These are phyloP conservation scores for Ceratocystis huliohia DNA, from an alignment of 2,329 filamentous ascomycete genomes.

Conservation along the genomic window DNA sequence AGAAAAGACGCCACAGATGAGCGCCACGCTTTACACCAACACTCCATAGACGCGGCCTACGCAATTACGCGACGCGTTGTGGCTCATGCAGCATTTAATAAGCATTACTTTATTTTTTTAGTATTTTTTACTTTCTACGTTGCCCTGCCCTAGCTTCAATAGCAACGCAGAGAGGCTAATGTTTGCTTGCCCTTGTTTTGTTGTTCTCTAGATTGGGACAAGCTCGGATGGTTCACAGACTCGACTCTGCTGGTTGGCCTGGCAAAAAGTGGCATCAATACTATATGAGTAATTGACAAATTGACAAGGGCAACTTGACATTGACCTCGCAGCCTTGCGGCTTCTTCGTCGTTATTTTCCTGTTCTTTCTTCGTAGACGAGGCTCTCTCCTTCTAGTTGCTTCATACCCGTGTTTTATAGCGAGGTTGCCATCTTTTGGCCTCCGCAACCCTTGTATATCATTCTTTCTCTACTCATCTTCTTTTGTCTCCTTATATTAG, in stretches of 20 bases:
- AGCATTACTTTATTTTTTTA: not conserved
- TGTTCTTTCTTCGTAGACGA: no score
- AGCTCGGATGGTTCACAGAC: not conserved
- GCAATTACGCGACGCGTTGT: not conserved
- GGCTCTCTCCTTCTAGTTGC: no score
- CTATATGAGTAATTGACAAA: not conserved
- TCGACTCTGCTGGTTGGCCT: slow-evolving; percentile 6
- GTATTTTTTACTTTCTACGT: not conserved
- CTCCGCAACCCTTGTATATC: no score
- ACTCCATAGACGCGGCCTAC: no score
- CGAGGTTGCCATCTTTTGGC: no score
- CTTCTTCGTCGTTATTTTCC: no score
- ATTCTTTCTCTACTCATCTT: not conserved
- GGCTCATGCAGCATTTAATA: not conserved
- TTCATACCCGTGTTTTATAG: no score
- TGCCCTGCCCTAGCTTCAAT: not conserved
- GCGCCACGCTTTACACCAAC: not conserved
- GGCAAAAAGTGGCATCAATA: slow-evolving; percentile 7
- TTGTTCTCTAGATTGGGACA: slow-evolving; percentile 1
- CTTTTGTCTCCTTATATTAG: not conserved
- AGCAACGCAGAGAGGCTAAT: not conserved
- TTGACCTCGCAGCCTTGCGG: no score
- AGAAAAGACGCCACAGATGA: not conserved
- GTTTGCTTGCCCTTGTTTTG: not conserved
- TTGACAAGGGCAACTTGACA: not conserved